phyloP scores from a whole-genome alignment of 2,329 filamentous ascomycete species.

The Cladosporium sp. region DNA sequence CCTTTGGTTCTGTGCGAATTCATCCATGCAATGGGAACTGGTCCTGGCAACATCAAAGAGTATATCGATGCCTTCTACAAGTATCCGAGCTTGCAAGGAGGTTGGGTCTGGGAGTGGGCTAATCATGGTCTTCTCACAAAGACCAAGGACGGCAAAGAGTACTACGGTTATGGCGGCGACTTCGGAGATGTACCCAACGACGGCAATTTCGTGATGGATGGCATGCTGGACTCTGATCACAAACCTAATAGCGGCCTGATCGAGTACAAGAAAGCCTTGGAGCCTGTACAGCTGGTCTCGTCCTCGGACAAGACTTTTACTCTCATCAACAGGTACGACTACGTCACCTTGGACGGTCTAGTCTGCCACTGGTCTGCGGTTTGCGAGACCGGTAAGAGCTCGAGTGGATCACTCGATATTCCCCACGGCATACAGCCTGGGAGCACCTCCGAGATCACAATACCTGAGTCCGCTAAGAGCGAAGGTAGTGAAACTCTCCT shows the following conservation, averaged over 20 bases:
- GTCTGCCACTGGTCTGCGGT: constrained; percentile 17
- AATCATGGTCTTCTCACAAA: constrained; percentile 42
- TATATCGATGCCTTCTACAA: constrained; percentile 62
- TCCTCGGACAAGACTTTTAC: constrained; percentile 26
- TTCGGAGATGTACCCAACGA: constrained; percentile 38
- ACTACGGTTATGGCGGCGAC: constrained; percentile 42
- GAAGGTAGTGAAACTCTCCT: constrained; percentile 18
- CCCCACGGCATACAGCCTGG: constrained; percentile 17
- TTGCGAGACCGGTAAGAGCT: constrained; percentile 17
- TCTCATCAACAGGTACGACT: constrained; percentile 28
- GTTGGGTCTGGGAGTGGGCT: constrained; percentile 47
- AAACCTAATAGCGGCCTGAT: constrained; percentile 37
- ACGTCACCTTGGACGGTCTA: constrained; percentile 36
- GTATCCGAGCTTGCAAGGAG: constrained; percentile 60
- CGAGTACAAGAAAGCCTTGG: constrained; percentile 43
- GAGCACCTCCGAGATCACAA: constrained; percentile 15
- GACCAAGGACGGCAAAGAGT: constrained; percentile 33
- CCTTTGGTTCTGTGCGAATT: constrained; percentile 57
- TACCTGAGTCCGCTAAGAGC: constrained; percentile 12
- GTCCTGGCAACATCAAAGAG: constrained; percentile 64
- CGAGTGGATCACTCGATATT: constrained; percentile 11
- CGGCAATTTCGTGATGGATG: constrained; percentile 45
- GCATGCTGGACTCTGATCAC: constrained; percentile 40
- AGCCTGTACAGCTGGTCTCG: constrained; percentile 36
- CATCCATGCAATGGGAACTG: constrained; percentile 68